These are phyloP conservation scores for Cornus kousa DNA, from an alignment of 148 eudicot genomes.

Conservation along the genomic window DNA sequence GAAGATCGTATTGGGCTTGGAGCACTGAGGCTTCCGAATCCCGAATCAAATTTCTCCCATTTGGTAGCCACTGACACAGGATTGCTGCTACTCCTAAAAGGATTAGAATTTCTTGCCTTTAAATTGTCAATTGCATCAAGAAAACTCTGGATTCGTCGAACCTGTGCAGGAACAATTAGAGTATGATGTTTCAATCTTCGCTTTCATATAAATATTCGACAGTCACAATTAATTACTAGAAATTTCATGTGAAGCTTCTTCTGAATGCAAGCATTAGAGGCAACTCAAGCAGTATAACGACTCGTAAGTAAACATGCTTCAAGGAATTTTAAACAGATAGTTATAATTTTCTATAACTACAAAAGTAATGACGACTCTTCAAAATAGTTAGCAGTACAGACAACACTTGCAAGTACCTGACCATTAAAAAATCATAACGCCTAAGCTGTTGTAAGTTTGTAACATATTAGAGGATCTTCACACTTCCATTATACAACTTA, in stretches of 20 bases:
- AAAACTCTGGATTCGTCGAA: constrained; percentile 45
- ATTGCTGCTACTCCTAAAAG: constrained; percentile 13
- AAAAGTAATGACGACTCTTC: no score
- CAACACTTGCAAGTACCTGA: no score
- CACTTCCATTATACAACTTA: not conserved
- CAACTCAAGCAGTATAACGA: not conserved
- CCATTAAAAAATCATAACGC: not conserved
- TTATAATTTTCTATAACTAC: no score
- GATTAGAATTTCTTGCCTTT: constrained; percentile 35
- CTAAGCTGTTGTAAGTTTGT: not conserved
- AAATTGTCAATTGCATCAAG: constrained; percentile 50
- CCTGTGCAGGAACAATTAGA: constrained; percentile 28
- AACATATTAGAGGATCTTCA: not conserved
- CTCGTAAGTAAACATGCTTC: not conserved
- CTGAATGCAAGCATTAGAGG: not conserved
- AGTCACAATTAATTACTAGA: not conserved
- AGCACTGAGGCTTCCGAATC: constrained; percentile 41
- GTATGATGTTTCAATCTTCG: not conserved
- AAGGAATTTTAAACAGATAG: not conserved
- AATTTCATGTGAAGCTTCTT: not conserved
- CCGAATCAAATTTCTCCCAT: constrained; percentile 50
- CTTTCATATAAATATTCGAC: not conserved
- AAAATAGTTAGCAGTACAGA: no score
- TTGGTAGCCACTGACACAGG: constrained; percentile 30
- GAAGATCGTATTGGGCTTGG: constrained; percentile 17